These are phyloP conservation scores for Protomyces lactucae-debilis DNA, from an alignment of 1,139 yeast species.

Conservation along the genomic window DNA sequence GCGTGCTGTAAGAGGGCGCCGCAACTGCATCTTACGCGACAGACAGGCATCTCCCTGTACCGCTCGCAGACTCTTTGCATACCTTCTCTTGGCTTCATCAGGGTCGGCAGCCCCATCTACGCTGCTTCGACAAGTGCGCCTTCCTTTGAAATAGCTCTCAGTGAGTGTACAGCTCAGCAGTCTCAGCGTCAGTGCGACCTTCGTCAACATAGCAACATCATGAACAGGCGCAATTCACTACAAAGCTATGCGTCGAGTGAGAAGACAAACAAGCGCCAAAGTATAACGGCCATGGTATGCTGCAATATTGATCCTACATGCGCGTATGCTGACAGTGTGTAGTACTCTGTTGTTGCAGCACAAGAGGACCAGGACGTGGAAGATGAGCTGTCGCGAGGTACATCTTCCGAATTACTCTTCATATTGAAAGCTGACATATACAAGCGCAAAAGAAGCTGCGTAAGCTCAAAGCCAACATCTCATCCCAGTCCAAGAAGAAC, in stretches of 20 bases:
- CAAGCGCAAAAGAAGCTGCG: constrained; percentile 40
- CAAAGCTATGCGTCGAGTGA: background rate
- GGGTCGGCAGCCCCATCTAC: no score
- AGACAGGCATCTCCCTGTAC: no score
- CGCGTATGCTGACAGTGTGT: background rate
- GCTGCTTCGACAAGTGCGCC: no score
- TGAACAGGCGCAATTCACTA: background rate
- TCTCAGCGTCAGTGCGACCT: no score
- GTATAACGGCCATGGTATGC: constrained; percentile 24
- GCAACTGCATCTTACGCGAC: no score
- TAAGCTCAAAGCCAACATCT: constrained; percentile 40
- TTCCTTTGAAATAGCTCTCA: no score
- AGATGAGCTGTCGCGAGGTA: constrained; percentile 39
- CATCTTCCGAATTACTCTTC: background rate
- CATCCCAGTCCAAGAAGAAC: constrained; percentile 42
- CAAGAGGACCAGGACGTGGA: constrained; percentile 42
- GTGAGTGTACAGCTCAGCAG: no score
- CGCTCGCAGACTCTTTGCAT: no score
- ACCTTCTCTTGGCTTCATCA: no score
- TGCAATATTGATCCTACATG: background rate
- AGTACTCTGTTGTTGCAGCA: constrained; percentile 36
- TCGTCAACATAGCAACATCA: background rate
- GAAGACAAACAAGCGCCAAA: constrained; percentile 20
- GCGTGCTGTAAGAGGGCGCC: no score
- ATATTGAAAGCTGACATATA: background rate